Base-by-base conservation (phyloP, 1,284 basidiomycete species). In the Cryptococcus hybrid region DNA sequence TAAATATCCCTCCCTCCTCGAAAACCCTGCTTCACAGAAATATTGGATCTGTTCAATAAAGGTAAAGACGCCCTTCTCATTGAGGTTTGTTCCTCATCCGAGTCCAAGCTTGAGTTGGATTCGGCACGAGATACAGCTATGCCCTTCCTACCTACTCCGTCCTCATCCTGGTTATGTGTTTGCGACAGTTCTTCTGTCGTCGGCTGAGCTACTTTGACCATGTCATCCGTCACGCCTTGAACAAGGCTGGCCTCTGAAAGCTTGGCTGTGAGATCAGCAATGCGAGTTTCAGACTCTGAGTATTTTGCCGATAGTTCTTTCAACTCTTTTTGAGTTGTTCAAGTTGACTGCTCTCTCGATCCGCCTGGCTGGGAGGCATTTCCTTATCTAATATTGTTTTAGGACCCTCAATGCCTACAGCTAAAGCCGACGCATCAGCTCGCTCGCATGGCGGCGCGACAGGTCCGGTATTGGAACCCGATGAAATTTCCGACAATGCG, bases 231-330 rank as follows among this genome's bases (percentile, higher is more conserved):
- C 56, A 68, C 67, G 5, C 57, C 62, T 47, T 63, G 80, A 13
- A 62, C 82, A 38, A 88, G 83, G 67, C 86, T 90, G 8, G 85
- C 83, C 71, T 92, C 90, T 68, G 90, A 85, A 44, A 92, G 85
- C 73, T 92, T 90, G 15, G 85, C 84, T 12, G 88, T 87, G 47
- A 97, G 83, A 63, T 92, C 89, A 11, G 88, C 88, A 60, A 96
- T 92, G 74, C 93, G 89, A 57, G 84, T 78, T 4, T 88, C 87
- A 40, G 94, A 83, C 2, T 84, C 81, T 7, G 90, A 86, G 35
- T 94, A 82, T 69, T 93, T 89, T 2, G 85, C 81, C 8, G 93
- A 82, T 0, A 91, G 91, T 18, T 86, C 85, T 46, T 86, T 83
- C 66, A 91, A 86, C 1, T 87, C 89, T 68, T 87, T 68, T 88